Evolutionary conservation across 2,329 filamentous ascomycete species (phyloP), one percentile per base, ranked within the genome.

Genomic region (Cordyceps militaris): DNA sequence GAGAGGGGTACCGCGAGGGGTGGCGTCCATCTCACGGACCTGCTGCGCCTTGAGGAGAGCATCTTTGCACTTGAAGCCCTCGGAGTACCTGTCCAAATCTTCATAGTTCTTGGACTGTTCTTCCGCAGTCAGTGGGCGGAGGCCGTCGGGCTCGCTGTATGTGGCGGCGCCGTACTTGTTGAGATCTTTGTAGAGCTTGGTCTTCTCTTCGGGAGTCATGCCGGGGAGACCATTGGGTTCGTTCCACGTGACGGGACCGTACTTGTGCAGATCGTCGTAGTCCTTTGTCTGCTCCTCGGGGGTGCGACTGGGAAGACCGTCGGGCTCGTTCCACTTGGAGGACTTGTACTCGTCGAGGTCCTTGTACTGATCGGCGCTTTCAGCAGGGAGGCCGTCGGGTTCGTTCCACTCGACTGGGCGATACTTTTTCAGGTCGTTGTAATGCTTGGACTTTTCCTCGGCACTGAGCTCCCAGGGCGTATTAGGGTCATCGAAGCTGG

Each of bases 21-120:
- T 70, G 10, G 61, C 57, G 42, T 70, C 65, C 58, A 67, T 64
- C 34, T 69, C 66, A 8, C 63, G 60, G 4, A 61, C 64, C 43
- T 69, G 69, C 14, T 63, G 63, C 11, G 69, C 70, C 13, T 61
- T 59, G 9, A 69, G 61, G 1, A 63, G 61, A 4, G 67, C 63
- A 40, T 70, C 66, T 13, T 73, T 68, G 30, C 70, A 67, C 48
- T 70, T 66, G 54, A 71, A 72, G 2, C 73, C 69, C 4, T 60
- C 51, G 34, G 65, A 68, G 40, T 79, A 79, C 16, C 70, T 68
- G 19, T 70, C 65, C 5, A 79, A 65, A 38, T 79, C 76, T 14
- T 70, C 66, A 59, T 77, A 76, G 44, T 68, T 63, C 51, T 71
- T 72, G 16, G 70, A 71, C n/a, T 62, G 57, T 44, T 74, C 69